Evolutionary conservation across 2,329 filamentous ascomycete species (phyloP).

Genomic region (Ophiostoma pallidulum): DNA sequence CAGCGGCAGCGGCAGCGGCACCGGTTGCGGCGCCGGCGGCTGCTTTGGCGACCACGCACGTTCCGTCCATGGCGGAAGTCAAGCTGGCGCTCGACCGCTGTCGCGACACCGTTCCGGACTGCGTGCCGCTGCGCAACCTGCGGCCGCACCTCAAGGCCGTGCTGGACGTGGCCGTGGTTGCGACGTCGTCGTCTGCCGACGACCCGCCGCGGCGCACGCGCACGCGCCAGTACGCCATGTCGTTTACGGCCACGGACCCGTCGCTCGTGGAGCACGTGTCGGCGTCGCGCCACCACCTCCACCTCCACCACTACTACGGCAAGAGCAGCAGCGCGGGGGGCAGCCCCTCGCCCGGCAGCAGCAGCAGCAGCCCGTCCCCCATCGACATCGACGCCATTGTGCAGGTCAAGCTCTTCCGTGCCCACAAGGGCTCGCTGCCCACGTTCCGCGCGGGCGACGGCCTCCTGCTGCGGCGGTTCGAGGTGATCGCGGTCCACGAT

Average conservation of each 20-base stretch:
- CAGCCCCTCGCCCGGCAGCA: neutral
- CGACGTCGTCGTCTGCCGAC: constrained; percentile 31
- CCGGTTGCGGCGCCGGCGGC: no score
- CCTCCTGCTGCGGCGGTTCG: constrained; percentile 48
- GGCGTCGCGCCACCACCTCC: constrained; percentile 1
- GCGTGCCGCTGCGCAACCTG: constrained; percentile 41
- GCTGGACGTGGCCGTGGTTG: constrained; percentile 47
- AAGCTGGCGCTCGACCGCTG: constrained; percentile 40
- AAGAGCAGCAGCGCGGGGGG: neutral
- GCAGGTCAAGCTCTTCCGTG: constrained; percentile 49
- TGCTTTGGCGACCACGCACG: neutral
- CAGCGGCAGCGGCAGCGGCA: no score
- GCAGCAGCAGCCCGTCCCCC: neutral
- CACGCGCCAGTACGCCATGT: constrained; percentile 48
- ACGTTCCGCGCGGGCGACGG: constrained; percentile 46
- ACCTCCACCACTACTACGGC: constrained; percentile 27
- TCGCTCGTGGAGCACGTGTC: constrained; percentile 8
- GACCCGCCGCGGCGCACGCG: constrained; percentile 43
- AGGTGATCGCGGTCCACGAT: constrained; percentile 42
- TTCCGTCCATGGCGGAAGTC: constrained; percentile 25
- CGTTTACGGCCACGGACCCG: constrained; percentile 48
- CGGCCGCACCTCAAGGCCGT: constrained; percentile 39
- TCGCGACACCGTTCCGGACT: constrained; percentile 43
- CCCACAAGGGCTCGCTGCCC: constrained; percentile 48
- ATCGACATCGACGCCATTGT: constrained; percentile 38